phyloP scores from a whole-genome alignment of 202 grass and related monocot species.

The Alloteropsis angusta region DNA sequence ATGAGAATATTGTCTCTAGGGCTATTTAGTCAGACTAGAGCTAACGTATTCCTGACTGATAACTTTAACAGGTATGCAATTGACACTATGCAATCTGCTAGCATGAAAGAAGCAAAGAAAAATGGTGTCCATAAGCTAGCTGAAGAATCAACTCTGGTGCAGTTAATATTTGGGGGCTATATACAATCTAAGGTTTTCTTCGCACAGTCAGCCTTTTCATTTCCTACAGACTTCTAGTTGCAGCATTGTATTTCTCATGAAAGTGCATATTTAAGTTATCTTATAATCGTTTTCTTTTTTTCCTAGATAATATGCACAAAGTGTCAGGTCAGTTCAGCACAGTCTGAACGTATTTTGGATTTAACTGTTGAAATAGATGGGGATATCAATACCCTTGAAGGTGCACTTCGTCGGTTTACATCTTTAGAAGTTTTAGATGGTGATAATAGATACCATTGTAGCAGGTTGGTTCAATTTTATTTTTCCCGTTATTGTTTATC shows the following conservation, averaged over 20 bases:
- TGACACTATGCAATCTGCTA: slow-evolving; percentile 85
- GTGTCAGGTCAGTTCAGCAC: slow-evolving; percentile 59
- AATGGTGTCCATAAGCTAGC: slow-evolving; percentile 22
- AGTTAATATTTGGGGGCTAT: slow-evolving; percentile 93
- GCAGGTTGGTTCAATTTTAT: slow-evolving; percentile 42
- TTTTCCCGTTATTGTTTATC: slow-evolving; percentile 2
- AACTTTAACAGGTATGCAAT: slow-evolving; percentile 61
- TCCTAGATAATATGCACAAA: slow-evolving; percentile 73
- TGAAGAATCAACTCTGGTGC: slow-evolving; percentile 80
- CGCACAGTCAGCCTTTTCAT: background rate
- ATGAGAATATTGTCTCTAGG: background rate
- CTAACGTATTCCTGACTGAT: too few relatives aligned
- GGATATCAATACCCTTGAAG: slow-evolving; percentile 61
- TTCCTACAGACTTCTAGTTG: background rate
- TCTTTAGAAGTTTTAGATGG: slow-evolving; percentile 86
- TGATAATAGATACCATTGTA: slow-evolving; percentile 83
- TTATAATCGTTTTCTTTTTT: background rate
- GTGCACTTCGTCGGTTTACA: slow-evolving; percentile 80
- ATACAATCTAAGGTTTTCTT: slow-evolving; percentile 76
- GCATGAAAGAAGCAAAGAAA: slow-evolving; percentile 67
- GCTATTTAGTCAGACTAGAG: too few relatives aligned
- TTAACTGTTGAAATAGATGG: slow-evolving; percentile 90
- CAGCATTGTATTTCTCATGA: too few relatives aligned
- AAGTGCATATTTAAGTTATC: slow-evolving; percentile 1
- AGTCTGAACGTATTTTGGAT: slow-evolving; percentile 73